Conservation (phyloP, 192 early-diverging fungal genomes). For the Dispira parvispora region DNA sequence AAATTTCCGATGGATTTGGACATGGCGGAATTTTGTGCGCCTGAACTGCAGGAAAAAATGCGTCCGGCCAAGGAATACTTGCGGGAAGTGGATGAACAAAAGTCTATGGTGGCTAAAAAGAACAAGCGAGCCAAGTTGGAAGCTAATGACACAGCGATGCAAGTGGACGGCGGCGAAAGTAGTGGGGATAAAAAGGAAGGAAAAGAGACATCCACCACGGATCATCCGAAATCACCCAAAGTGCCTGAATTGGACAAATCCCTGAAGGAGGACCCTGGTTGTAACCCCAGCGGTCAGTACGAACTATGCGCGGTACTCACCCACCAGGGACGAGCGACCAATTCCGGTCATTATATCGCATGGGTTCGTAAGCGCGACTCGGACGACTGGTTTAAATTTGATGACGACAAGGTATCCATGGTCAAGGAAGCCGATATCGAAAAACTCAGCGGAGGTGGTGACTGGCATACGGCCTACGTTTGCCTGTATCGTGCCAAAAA, state of each 20-base stretch:
- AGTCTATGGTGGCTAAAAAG: no score
- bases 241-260: constrained; percentile 44
- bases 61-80: constrained; percentile 39
- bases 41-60: constrained; percentile 63
- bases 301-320: constrained; percentile 89
- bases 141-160: constrained; percentile 5
- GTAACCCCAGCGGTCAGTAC: constrained; percentile 78
- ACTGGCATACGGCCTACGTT: constrained; percentile 78
- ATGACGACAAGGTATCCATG: constrained; percentile 85
- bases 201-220: not conserved
- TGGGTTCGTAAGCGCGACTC: constrained; percentile 70
- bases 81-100: constrained; percentile 54
- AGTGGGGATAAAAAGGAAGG: not conserved
- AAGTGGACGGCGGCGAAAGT: constrained; percentile 9
- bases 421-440: constrained; percentile 73
- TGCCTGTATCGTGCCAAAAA: constrained; percentile 69
- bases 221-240: no score
- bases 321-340: constrained; percentile 83
- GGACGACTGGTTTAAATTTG: constrained; percentile 73
- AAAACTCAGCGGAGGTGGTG: constrained; percentile 81
- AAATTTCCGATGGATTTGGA: constrained; percentile 90
- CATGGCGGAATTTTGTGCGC: constrained; percentile 67
- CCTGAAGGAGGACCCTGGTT: constrained; percentile 61
- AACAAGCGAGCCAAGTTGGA: no score
- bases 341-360: constrained; percentile 90